Base-by-base conservation (phyloP, 2,329 filamentous ascomycete species). In the Cytospora piceae region DNA sequence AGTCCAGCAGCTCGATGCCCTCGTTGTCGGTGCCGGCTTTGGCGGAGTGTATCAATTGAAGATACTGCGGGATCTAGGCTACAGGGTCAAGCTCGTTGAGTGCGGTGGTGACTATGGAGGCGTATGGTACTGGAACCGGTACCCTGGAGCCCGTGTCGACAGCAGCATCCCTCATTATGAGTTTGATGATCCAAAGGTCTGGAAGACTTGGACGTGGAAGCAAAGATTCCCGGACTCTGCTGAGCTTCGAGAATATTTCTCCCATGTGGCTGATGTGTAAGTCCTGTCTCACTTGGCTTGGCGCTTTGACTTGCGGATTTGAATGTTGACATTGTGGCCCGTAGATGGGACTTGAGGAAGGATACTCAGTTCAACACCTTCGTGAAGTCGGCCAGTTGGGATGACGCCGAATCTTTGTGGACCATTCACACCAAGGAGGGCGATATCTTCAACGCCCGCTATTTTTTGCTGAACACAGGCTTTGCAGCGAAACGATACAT, bases 1-100 rank as follows among this genome's bases (percentile, higher is more conserved):
- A 27, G 53, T 56, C 4, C n/a, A 37, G 32, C 22, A 51, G n/a
- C 39, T 63, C 29, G 64, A 66, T 55, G 64, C 49, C 14, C 49
- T 66, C 15, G 39, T 66, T 46, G 64, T 66, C 17, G 64, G 64
- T n/a, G 64, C 59, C 27, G 64, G 64, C 15, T 66, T 66, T 22
- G 59, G 64, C 12, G 64, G 64, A 17, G 34, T 66, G n/a, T 66
- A 66, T 20, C 64, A 66, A 39, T 27, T 63, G 12, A 63, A 66
- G 31, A 17, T 6, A 11, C n/a, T 66, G n/a, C 51, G 59, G 27
- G 59, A 63, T 6, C 17, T 51, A 17, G 64, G 64, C 7, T 63
- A 37, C 24, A 59, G 55, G 17, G 57, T 58, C 22, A 63, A 63
- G 31, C 59, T 63, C 2, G 49, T 66, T 14, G 64, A 66, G 46